Base-by-base conservation (phyloP, 1,139 yeast genomes). In the Kazachstania sp. region DNA sequence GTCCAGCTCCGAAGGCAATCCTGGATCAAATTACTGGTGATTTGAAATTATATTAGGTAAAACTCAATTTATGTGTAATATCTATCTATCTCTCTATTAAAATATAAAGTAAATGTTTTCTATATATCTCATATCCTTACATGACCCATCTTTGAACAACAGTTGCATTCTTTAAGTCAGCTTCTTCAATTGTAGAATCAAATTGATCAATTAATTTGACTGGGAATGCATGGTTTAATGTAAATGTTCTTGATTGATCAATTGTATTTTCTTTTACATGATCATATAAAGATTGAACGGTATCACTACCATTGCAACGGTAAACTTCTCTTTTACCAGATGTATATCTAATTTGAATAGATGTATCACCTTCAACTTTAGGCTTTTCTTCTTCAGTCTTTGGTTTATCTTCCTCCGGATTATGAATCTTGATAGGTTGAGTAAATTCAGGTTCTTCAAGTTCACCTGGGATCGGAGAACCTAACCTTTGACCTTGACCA, bases 1-100 rank as follows among this genome's bases (percentile, higher is more conserved):
- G 99, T 0, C 99, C 99, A 1, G 98, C 96, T 13, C 97, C 97
- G n/a, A 86, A 85, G 58, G 62, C 75, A 0, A 79, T 82, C 0
- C 66, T 92, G 49, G 96, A 92, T 63, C 78, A 82, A 60, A 80
- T 92, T 46, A 88, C 97, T 0, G 83, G 86, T 9, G 81, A 75
- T 32, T 71, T 92, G 58, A 86, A 84, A 63, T 70, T 92, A 51
- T 87, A 85, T 60, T 90, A 67, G 65, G 1, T 9, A 12, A 12
- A 12, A 11, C 4, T n/a, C 29, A 3, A 15, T 23, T 9, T 11
- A 16, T 23, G 18, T 32, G 11, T 7, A 32, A 15, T 15, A 15
- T 32, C 16, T 32, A 32, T 32, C 16, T 32, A 15, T 32, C 16
- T 32, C 7, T 32, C 16, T 32, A 8, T 15, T 18, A 36, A 11